phyloP scores from a whole-genome alignment of 2,329 filamentous ascomycete species.

The Ceratocystis lukuohia region DNA sequence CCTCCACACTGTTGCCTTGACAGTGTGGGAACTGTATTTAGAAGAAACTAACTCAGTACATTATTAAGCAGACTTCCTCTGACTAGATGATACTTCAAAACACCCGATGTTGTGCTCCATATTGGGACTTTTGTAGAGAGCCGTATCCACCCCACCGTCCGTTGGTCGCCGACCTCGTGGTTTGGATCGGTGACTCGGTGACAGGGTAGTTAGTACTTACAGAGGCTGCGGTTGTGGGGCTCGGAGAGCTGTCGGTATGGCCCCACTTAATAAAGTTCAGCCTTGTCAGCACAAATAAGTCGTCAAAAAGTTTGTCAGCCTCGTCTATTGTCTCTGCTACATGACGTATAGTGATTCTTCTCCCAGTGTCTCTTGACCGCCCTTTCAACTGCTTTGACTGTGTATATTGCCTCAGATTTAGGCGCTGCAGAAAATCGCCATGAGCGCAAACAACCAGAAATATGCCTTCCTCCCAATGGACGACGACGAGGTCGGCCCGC shows the following conservation, averaged over 20 bases:
- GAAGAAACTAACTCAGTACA: not conserved
- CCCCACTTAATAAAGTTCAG: slow-evolving; percentile 3
- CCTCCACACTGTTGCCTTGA: not conserved
- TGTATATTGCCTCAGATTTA: not conserved
- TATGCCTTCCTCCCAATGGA: slow-evolving; percentile 58
- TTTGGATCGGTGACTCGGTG: too few species aligned
- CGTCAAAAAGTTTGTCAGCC: slow-evolving; percentile 5
- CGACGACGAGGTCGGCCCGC: slow-evolving; percentile 41
- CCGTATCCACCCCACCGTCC: too few species aligned
- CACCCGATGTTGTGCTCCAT: not conserved
- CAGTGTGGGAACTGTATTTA: not conserved
- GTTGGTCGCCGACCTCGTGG: too few species aligned
- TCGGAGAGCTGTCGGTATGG: not conserved
- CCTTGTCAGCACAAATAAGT: not conserved
- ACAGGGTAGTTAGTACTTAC: not conserved
- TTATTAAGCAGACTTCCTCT: too few species aligned
- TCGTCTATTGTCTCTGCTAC: slow-evolving; percentile 2
- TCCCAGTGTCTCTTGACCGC: not conserved
- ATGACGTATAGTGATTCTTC: not conserved
- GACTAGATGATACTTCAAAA: too few species aligned
- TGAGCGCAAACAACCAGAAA: slow-evolving; percentile 39
- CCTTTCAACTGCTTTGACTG: not conserved
- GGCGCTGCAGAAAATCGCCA: slow-evolving; percentile 21
- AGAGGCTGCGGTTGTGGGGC: not conserved
- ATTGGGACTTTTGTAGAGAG: not conserved